These are phyloP conservation scores for Bremia lactucae DNA, from an alignment of 352 stramenopile genomes.

Conservation along the genomic window DNA sequence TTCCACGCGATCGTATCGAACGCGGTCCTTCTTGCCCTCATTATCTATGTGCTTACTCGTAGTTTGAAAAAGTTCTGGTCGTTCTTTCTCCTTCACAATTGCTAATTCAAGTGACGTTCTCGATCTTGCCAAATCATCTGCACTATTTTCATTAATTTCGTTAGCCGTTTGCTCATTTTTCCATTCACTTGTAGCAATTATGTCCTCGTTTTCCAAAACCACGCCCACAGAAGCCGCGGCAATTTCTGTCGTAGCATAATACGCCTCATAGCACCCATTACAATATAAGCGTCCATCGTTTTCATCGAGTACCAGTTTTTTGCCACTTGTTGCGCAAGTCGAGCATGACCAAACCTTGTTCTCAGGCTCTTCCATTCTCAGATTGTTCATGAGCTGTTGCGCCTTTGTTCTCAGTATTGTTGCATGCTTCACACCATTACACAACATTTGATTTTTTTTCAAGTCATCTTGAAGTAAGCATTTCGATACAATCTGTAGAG, in stretches of 20 bases:
- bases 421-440: constrained; percentile 18
- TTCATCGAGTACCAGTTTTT: constrained; percentile 39
- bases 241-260: constrained; percentile 28
- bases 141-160: constrained; percentile 1
- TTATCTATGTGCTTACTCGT: no score
- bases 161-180: not conserved
- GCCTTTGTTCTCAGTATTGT: constrained; percentile 8
- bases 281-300: constrained; percentile 65
- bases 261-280: constrained; percentile 50
- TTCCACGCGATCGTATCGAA: constrained; percentile 19
- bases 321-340: constrained; percentile 29
- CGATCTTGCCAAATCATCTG: not conserved
- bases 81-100: not conserved
- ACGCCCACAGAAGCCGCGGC: not conserved
- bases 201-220: not conserved
- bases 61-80: no score
- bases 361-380: not conserved
- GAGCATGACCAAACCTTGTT: constrained; percentile 17
- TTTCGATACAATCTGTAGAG: constrained; percentile 33
- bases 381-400: constrained; percentile 6
- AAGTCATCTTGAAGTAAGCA: constrained; percentile 21
- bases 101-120: not conserved
- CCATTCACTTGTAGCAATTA: not conserved
- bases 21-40: constrained; percentile 2
- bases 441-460: constrained; percentile 14